phyloP scores from a whole-genome alignment of 257 asterid genomes.

The Nicotiana otophora region DNA sequence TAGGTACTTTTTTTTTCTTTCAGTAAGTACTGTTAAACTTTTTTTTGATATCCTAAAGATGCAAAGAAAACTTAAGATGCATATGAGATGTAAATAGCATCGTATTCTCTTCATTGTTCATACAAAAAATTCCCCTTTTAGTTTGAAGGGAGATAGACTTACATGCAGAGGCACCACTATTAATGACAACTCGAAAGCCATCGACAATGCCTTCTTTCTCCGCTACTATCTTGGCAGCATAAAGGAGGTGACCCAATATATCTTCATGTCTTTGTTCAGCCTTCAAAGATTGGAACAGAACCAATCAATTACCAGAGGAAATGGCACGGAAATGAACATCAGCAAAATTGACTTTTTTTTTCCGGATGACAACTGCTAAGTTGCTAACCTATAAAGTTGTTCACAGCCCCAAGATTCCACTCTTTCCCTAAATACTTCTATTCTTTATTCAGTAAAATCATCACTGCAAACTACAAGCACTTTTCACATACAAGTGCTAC shows the following conservation, averaged over 20 bases:
- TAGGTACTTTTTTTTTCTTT: no score
- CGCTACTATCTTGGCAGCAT: conserved; percentile 85
- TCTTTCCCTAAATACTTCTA: neutral
- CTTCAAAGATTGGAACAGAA: conserved; percentile 32
- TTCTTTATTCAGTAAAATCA: neutral
- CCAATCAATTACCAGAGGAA: conserved; percentile 4
- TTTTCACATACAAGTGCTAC: neutral
- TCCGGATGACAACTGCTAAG: neutral
- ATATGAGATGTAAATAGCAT: neutral
- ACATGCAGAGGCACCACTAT: conserved; percentile 85
- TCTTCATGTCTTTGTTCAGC: conserved; percentile 78
- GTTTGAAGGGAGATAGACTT: conserved; percentile 20
- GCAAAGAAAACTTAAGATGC: neutral
- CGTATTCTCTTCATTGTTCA: neutral
- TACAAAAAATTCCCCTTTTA: neutral
- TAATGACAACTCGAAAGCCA: conserved; percentile 90
- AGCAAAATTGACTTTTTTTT: neutral
- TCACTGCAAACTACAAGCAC: neutral
- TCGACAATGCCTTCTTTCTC: conserved; percentile 85
- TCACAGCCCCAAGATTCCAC: neutral
- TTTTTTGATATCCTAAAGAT: neutral
- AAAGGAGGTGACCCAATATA: conserved; percentile 81
- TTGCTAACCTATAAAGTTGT: neutral
- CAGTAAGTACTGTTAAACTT: neutral
- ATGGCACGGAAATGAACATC: neutral